These are phyloP conservation scores for Aspergillus ostianus DNA, from an alignment of 495 filamentous ascomycete species.

Conservation along the genomic window DNA sequence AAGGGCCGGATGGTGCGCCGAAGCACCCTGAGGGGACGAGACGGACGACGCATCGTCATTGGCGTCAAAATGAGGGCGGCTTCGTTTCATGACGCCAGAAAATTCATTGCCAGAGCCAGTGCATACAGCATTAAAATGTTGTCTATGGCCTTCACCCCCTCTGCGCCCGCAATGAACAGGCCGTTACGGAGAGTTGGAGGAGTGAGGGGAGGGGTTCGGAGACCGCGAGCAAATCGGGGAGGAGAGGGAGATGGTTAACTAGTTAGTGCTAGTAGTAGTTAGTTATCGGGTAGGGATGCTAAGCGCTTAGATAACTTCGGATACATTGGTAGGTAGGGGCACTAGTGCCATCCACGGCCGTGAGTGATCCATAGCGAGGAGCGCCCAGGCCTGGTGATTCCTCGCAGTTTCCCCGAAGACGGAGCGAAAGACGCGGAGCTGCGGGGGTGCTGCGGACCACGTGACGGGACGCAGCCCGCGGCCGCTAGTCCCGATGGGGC, in stretches of 20 bases:
- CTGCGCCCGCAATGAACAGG: background rate
- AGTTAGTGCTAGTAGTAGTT: too few species aligned
- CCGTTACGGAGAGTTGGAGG: background rate
- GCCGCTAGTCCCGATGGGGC: constrained; percentile 1
- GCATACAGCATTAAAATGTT: background rate
- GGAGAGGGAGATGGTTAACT: too few species aligned
- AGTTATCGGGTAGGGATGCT: too few species aligned
- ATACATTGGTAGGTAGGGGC: background rate
- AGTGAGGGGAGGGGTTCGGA: background rate
- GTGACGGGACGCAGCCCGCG: background rate
- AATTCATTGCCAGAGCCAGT: constrained; percentile 15
- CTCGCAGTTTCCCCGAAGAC: background rate
- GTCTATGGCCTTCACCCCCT: background rate
- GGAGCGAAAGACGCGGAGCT: too few species aligned
- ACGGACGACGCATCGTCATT: constrained; percentile 43
- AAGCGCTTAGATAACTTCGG: background rate
- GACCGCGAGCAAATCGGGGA: background rate
- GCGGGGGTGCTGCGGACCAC: background rate
- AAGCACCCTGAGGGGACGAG: constrained; percentile 33
- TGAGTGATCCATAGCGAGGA: background rate
- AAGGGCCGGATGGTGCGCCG: constrained; percentile 22
- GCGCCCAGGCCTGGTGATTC: background rate
- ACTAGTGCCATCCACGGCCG: background rate
- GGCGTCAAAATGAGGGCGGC: constrained; percentile 44
- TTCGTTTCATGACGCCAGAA: constrained; percentile 43